Base-by-base conservation (phyloP, 768 basidiomycete genomes). In the Suillus cothurnatus region DNA sequence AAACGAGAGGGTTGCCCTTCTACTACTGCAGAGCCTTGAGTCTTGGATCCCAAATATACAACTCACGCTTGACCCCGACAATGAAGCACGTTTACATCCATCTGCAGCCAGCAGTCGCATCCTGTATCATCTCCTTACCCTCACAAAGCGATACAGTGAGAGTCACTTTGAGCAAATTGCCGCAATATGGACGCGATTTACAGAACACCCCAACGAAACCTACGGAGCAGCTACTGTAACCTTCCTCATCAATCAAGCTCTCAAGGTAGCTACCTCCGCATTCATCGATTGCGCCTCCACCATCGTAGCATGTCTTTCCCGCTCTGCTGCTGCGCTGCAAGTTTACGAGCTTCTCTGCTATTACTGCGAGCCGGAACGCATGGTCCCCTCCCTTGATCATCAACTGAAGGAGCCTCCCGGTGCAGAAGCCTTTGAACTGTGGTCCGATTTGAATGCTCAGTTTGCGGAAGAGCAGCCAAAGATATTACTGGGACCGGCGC, bases 201-300 rank as follows among this genome's bases (percentile, higher is more conserved):
- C 94, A 6, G 91, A 91, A 31, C 79, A 85, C 4, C 88, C 90
- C 31, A 82, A 88, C 69, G 83, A 88, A 62, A 81, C 85, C 28
- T 94, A 95, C 66, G 91, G 92, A 2, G 90, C 89, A 62, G 92
- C 93, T 4, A 82, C 94, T 19, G 82, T 92, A 58, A 85, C 90
- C 36, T 98, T 94, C 76, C 81, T 98, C 3, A 81, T 97, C 41
- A 93, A 95, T 69, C 94, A 97, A 71, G 92, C 93, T 1, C 88
- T 91, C 68, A 92, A 91, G 74, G 89, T 95, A 50, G 89, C 91
- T 45, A 94, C 87, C 68, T 82, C 85, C 6, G 84, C 87, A 19
- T 96, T 93, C 76, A 85, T 97, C 65, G 81, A 81, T 52, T 92
- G 92, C 71, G 91, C 92, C 1, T 86, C 91, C 52, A 90, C 89